Evolutionary conservation across 257 asterid species (phyloP), one percentile per base, ranked within the genome.

Genomic region (Nicotiana obtusifolia): DNA sequence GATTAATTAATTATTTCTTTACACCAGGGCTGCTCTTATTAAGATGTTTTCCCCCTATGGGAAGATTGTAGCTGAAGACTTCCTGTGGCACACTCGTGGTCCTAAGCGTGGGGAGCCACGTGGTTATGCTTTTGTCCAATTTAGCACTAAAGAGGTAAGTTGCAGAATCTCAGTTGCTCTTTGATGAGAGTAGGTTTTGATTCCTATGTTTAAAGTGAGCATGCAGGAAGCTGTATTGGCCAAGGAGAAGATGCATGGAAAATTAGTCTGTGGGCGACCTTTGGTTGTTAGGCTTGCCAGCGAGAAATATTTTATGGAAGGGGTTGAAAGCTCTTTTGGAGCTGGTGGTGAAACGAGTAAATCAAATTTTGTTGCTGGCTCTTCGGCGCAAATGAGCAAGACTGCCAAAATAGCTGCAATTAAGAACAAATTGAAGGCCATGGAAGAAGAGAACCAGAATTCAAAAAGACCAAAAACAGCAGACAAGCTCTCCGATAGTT

Each of bases 1-100:
- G 22, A 53, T 44, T 56, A 19, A 33, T 22, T 41, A 19, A 64
- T 6, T 24, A 76, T 33, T 78, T 66, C 73, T 47, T 64, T 69
- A 53, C 80, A 81, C 31, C 90, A 95, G 99, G 95, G 92, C 97
- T 44, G 88, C 95, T 75, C 86, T 95, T 81, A 93, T 93, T 37
- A 93, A 93, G 90, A 92, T 95, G 97, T 95, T 95, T 81, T 89
- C 97, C 71, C 93, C 93, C 22, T 91, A 82, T 83, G 98, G 99
- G 71, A 88, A 93, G 80, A 90, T 91, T 37, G 76, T 91, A 4
- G 92, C 98, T 0, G 99, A 95, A 83, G 99, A 95, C 87, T 95
- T 91, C 86, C 84, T 95, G 78, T 95, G 99, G 99, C 99, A 95
- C 84, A 92, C 96, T 64, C 95, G 97, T 67, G 99, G 99, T 78